Percentiles rank a stretch among this genome's conserved stretches.
Conservation (phyloP, 208 protist genomes). For the Wallacemonas sp. region DNA sequence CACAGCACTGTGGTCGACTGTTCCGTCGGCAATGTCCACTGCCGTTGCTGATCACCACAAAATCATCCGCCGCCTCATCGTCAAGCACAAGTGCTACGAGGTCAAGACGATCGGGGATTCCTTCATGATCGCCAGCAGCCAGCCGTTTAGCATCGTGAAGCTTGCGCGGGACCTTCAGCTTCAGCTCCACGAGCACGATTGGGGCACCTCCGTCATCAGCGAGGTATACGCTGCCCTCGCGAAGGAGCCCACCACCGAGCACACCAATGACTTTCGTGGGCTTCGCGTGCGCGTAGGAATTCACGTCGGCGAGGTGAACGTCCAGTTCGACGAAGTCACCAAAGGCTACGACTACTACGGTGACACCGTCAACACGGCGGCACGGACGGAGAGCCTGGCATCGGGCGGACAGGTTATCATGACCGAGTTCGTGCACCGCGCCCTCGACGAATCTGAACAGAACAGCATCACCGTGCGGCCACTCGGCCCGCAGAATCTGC, state of each 20-base stretch:
- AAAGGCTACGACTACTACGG: slow-evolving; percentile 77
- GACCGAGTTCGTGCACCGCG: not conserved
- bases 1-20: slow-evolving; percentile 53
- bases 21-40: slow-evolving; percentile 35
- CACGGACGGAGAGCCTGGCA: slow-evolving; percentile 47
- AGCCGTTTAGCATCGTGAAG: slow-evolving; percentile 36
- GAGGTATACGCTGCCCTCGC: slow-evolving; percentile 16
- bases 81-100: slow-evolving; percentile 58
- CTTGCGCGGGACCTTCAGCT: slow-evolving; percentile 47
- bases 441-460: slow-evolving; percentile 3
- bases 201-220: slow-evolving; percentile 44
- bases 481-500: slow-evolving; percentile 14
- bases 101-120: slow-evolving; percentile 76
- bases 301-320: slow-evolving; percentile 22
- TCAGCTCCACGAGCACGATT: slow-evolving; percentile 35
- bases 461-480: slow-evolving; percentile 5
- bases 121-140: slow-evolving; percentile 69
- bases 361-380: slow-evolving; percentile 57
- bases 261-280: slow-evolving; percentile 2
- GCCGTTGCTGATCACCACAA: slow-evolving; percentile 48
- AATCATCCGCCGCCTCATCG: slow-evolving; percentile 54
- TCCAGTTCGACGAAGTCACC: slow-evolving; percentile 19
- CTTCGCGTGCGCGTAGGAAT: slow-evolving; percentile 35
- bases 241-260: slow-evolving; percentile 10
- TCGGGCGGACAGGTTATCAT: slow-evolving; percentile 53